A percentile compares a stretch with the other conserved stretches of the same genome.
phyloP scores from a whole-genome alignment of 164 flowering plant species.

The Sedum album region DNA sequence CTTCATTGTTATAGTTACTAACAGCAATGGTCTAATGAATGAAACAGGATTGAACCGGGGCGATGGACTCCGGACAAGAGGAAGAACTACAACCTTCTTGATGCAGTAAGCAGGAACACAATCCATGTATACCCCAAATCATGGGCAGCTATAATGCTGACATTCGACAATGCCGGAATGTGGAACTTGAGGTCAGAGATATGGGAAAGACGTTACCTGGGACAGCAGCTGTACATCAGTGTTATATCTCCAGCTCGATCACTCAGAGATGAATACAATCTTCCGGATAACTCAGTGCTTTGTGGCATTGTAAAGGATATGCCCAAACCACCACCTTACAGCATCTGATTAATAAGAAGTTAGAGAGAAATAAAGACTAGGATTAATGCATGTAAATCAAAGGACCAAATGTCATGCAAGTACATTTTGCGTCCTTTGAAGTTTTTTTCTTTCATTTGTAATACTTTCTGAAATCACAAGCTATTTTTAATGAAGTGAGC shows the following conservation, averaged over 20 bases:
- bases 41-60: constrained; percentile 29
- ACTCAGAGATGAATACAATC: constrained; percentile 52
- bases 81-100: no score
- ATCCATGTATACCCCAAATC: no score
- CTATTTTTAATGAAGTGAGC: neutral
- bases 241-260: constrained; percentile 34
- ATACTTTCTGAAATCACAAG: neutral
- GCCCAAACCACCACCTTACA: constrained; percentile 34
- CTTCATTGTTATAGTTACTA: neutral
- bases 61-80: no score
- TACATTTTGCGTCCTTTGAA: neutral
- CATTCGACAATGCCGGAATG: no score
- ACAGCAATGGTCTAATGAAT: neutral
- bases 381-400: neutral
- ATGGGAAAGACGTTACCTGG: no score
- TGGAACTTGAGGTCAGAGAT: no score
- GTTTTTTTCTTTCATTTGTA: neutral
- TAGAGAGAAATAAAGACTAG: neutral
- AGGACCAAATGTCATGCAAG: neutral
- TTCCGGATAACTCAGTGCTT: constrained; percentile 27
- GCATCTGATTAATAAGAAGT: constrained; percentile 11
- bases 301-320: constrained; percentile 36
- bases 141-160: no score
- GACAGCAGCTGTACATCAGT: no score
- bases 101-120: no score